Conservation (phyloP, 83 land plant genomes). For the Picea abies region DNA sequence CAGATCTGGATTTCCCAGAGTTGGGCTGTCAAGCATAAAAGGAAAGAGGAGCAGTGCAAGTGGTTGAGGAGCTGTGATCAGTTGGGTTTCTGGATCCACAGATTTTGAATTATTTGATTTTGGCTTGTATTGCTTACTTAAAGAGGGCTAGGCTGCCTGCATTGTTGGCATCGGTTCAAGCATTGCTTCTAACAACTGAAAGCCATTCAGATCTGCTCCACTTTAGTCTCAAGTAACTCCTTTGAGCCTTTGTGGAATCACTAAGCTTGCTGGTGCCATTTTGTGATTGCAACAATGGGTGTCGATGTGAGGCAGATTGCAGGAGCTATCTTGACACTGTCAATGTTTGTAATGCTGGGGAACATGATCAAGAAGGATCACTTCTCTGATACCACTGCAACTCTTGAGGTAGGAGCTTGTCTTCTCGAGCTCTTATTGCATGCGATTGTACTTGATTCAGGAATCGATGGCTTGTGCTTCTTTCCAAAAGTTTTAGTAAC, state of each 20-base stretch:
- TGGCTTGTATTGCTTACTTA: too few species aligned
- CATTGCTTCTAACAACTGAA: not conserved
- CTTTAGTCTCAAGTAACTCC: not conserved
- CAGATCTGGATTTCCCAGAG: not conserved
- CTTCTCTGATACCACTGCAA: constrained; percentile 38
- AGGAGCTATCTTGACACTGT: constrained; percentile 51
- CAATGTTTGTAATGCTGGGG: constrained; percentile 69
- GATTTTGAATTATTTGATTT: too few species aligned
- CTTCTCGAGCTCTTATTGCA: not conserved
- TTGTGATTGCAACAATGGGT: not conserved
- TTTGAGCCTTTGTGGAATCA: not conserved
- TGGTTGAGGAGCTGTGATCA: not conserved
- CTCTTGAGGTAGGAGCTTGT: not conserved
- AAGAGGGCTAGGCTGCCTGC: not conserved
- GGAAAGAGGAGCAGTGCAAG: not conserved
- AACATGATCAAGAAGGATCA: constrained; percentile 68
- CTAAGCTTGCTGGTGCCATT: not conserved
- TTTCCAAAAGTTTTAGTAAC: not conserved
- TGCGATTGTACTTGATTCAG: not conserved
- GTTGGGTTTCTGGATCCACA: constrained; percentile 1
- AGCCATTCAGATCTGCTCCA: not conserved
- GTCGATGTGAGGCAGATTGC: constrained; percentile 54
- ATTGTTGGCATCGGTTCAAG: not conserved
- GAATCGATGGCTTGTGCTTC: too few species aligned
- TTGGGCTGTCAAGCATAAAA: not conserved